Base-by-base conservation (phyloP, 2,329 filamentous ascomycete genomes). In the Aspergillus fructus region DNA sequence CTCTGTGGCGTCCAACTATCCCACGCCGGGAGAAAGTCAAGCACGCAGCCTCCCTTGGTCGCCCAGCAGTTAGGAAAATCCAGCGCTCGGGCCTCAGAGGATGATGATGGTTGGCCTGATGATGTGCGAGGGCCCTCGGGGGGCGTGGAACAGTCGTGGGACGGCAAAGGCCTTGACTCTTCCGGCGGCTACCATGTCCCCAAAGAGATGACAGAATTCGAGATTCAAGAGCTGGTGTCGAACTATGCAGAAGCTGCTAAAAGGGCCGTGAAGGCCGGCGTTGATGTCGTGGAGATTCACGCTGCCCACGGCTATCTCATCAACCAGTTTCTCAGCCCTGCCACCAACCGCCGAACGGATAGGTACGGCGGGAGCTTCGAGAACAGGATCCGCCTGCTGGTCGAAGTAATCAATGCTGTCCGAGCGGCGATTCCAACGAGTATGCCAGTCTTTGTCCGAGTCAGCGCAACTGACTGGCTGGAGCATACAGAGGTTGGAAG, bases 201-300 rank as follows among this genome's bases (percentile, higher is more conserved):
- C 2, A n/a, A 21, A 9, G 63, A 64, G 3, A 49, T 70, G 23
- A 69, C 62, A 4, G 60, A 62, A 24, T 74, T 74, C 0, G 77
- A 78, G 27, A 80, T 81, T 56, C 61, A 71, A 49, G 24, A 60
- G 7, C 72, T 69, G 1, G 71, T 78, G 15, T 46, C 59, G 0
- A 75, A 78, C 46, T 80, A 74, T 56, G 74, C 66, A 8, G 55
- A 62, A 4, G 77, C 78, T 1, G 77, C 78, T 1, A 70, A 68
- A 51, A 80, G 71, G 70, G 83, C 83, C 0, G 74, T 86, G 2
- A 75, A 77, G 27, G 79, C 76, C 21, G 81, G 82, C 0, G 84
- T 80, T 43, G 78, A 79, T 60, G 78, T 74, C 2, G 73, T 80
- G 0, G 78, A 81, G 59, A 68, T 79, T 13, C 78, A 80, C 56